phyloP scores from a whole-genome alignment of 2,329 filamentous ascomycete species.

The Ophiocordyceps polyrhachis-furcata region DNA sequence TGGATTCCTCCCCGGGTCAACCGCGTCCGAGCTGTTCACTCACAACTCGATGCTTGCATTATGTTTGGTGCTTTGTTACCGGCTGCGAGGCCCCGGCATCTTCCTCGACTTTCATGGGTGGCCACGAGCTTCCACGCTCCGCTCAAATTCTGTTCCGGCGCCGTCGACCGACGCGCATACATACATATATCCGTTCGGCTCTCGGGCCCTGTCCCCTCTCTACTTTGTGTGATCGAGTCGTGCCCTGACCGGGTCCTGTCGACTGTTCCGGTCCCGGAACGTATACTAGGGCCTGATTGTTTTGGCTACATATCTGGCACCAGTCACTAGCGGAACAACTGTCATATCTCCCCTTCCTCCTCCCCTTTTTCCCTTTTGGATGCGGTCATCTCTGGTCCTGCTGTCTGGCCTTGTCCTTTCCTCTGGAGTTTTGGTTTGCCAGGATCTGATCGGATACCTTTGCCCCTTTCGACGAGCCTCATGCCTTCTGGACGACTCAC shows the following conservation, averaged over 20 bases:
- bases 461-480: background rate
- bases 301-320: slow-evolving; percentile 10
- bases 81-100: background rate
- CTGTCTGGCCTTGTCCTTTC: slow-evolving; percentile 14
- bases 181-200: slow-evolving; percentile 2
- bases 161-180: background rate
- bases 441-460: slow-evolving; percentile 4
- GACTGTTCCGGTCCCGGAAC: slow-evolving; percentile 13
- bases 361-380: slow-evolving; percentile 1
- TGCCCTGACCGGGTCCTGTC: slow-evolving; percentile 5
- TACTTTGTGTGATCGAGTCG: slow-evolving; percentile 2
- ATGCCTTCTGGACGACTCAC: slow-evolving; percentile 6
- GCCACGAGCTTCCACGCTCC: slow-evolving; percentile 1
- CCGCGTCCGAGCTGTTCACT: background rate
- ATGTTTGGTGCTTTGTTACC: slow-evolving; percentile 5
- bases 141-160: slow-evolving; percentile 1
- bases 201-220: slow-evolving; percentile 6
- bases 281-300: slow-evolving; percentile 15
- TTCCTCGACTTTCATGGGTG: slow-evolving; percentile 2
- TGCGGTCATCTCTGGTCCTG: slow-evolving; percentile 10
- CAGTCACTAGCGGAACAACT: slow-evolving; percentile 14
- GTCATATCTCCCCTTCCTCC: slow-evolving; percentile 3
- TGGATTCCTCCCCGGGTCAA: background rate
- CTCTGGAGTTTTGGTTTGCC: slow-evolving; percentile 10
- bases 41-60: background rate